Evolutionary conservation across 371 early-diverging fungal genomes (phyloP), one percentile per base, ranked within the genome.

Genomic region (Zancudomyces culisetae): DNA sequence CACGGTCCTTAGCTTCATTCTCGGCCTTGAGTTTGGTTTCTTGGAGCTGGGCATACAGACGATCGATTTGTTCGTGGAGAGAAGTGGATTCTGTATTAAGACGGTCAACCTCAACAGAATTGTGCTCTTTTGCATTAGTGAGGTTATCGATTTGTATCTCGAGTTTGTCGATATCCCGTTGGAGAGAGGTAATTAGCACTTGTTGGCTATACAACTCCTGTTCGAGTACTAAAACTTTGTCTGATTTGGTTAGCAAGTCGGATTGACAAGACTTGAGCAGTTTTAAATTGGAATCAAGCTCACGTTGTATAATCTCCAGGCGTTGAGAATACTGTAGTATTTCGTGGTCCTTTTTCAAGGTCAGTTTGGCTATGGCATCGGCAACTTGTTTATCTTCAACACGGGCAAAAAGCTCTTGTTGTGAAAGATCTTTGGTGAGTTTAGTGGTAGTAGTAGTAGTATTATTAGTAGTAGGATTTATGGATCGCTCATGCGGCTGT

Each of bases 111-210:
- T 66, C 66, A 40, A 56, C 63, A 28, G 56, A 42, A 21, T 55
- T 58, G 22, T 58, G 54, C 15, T 64, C 59, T 27, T 62, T 58
- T 13, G 64, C 60, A 35, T 61, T 56, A 52, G 64, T 64, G 43
- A 59, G 52, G 22, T 69, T 63, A 42, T 64, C 62, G 21, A 62
- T 63, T 22, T 67, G 70, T 21, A 59, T 60, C 48, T 71, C 71
- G 29, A 61, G 50, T 2, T 45, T 53, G 1, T 55, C 51, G 1
- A 70, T 60, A 47, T 59, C 59, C 39, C 63, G 69, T 22, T 64
- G 61, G 27, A 71, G 56, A 28, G 55, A 54, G 3, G 43, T 24
- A 1, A 57, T 55, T 18, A 55, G 49, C 1, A 45, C 46, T 43
- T 54, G 49, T 21, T 63, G 63, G 22, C 28, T 27, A 22, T 45